Evolutionary conservation across 2,329 filamentous ascomycete species (phyloP).

Genomic region (Aquanectria penicillioides): DNA sequence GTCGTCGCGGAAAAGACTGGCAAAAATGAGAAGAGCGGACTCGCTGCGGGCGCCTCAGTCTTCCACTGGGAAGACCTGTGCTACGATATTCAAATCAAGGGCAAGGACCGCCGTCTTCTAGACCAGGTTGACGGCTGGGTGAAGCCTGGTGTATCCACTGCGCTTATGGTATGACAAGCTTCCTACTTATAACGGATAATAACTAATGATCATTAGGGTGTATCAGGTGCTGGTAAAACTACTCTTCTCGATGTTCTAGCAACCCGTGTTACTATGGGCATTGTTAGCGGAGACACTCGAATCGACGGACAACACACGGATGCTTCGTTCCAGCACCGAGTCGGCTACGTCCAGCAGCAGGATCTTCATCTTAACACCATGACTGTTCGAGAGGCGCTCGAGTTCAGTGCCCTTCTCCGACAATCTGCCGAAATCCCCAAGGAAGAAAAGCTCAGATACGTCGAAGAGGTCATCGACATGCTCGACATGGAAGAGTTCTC

Average conservation of each 20-base stretch:
- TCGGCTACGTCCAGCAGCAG: conserved; percentile 78
- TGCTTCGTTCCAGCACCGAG: conserved; percentile 72
- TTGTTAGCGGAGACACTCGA: conserved; percentile 76
- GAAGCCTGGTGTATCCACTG: conserved; percentile 78
- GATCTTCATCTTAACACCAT: conserved; percentile 76
- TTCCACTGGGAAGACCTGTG: conserved; percentile 78
- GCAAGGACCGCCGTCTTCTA: conserved; percentile 70
- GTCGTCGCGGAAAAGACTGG: conserved; percentile 35
- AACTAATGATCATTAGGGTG: conserved; percentile 53
- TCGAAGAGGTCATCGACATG: conserved; percentile 44
- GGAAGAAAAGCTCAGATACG: conserved; percentile 40
- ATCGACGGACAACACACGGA: conserved; percentile 74
- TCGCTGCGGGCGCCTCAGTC: conserved; percentile 48
- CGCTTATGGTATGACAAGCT: conserved; percentile 68
- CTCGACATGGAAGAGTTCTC: conserved; percentile 68
- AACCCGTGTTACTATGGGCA: conserved; percentile 77
- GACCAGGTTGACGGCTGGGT: conserved; percentile 82
- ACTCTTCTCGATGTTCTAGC: conserved; percentile 79
- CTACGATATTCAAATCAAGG: conserved; percentile 71
- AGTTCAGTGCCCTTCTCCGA: conserved; percentile 74
- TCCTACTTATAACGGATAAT: not conserved
- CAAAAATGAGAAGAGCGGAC: not conserved
- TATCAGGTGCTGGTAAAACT: conserved; percentile 80
- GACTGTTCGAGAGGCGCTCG: conserved; percentile 62
- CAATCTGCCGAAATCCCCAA: conserved; percentile 67